Conservation (phyloP, 805 yeast species). For the Ogataea wickerhamii region DNA sequence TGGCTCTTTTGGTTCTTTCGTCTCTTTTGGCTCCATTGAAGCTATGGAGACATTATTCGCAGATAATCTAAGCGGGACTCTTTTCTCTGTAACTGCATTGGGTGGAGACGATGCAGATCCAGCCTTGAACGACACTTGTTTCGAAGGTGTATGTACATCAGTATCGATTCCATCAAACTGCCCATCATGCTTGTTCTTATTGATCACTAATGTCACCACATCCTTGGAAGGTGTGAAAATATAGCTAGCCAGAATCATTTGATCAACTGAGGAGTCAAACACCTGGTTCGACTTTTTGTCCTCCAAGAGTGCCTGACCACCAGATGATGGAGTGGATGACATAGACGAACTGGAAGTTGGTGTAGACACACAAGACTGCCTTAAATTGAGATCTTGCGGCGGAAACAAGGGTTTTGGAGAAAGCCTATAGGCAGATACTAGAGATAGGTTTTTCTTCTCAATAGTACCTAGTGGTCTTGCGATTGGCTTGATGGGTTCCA, state of each 20-base stretch:
- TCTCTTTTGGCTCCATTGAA: neutral
- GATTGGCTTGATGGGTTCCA: conserved; percentile 47
- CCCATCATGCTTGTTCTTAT: conserved; percentile 31
- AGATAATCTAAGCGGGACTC: neutral
- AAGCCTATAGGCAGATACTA: conserved; percentile 57
- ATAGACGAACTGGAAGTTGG: conserved; percentile 18
- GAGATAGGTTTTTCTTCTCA: conserved; percentile 56
- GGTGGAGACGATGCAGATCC: conserved; percentile 3
- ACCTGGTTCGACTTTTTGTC: conserved; percentile 7
- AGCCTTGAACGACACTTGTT: conserved; percentile 33
- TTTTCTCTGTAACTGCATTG: neutral
- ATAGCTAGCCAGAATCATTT: conserved; percentile 1
- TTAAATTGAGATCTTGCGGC: conserved; percentile 21
- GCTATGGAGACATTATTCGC: neutral
- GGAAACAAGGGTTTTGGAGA: conserved; percentile 60
- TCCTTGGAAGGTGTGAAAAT: conserved; percentile 52
- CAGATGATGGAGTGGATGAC: conserved; percentile 22
- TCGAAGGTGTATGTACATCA: conserved; percentile 22
- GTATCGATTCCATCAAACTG: conserved; percentile 23
- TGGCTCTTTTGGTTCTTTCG: neutral
- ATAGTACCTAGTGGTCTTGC: conserved; percentile 46
- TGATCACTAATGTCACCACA: conserved; percentile 60
- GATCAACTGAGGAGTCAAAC: conserved; percentile 1
- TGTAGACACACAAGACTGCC: conserved; percentile 24
- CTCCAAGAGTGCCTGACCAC: conserved; percentile 23